phyloP scores from a whole-genome alignment of 129 eudicot species.

The Tanacetum coccineum region DNA sequence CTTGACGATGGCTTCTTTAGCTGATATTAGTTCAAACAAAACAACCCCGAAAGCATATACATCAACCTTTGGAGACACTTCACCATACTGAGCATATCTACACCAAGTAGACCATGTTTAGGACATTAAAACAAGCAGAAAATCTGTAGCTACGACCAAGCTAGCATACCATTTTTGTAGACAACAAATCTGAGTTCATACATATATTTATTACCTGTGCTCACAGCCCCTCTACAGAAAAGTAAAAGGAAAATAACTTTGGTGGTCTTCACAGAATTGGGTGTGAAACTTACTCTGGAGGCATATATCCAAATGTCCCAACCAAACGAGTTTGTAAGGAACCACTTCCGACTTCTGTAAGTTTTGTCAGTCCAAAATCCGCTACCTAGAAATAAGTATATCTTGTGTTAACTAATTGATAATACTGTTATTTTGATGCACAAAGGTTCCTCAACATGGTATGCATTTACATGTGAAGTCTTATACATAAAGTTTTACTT shows the following conservation, averaged over 20 bases:
- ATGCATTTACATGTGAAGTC: background rate
- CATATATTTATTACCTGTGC: background rate
- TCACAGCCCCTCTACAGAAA: background rate
- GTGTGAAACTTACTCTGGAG: constrained; percentile 69
- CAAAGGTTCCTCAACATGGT: background rate
- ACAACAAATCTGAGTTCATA: no score
- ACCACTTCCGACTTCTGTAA: constrained; percentile 74
- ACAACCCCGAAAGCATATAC: constrained; percentile 98
- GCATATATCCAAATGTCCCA: constrained; percentile 97
- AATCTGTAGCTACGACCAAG: background rate
- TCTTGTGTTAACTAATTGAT: background rate
- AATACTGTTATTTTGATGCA: background rate
- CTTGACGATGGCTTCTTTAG: constrained; percentile 74
- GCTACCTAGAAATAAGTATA: constrained; percentile 58
- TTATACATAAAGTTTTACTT: no score
- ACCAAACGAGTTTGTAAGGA: constrained; percentile 73
- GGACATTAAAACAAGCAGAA: no score
- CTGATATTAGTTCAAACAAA: constrained; percentile 77
- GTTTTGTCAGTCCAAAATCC: constrained; percentile 88
- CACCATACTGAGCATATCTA: constrained; percentile 90
- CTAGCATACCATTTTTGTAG: background rate
- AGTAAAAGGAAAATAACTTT: background rate
- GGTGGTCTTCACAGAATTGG: background rate
- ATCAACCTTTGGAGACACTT: constrained; percentile 81
- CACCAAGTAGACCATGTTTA: constrained; percentile 16